Evolutionary conservation across 2,329 filamentous ascomycete species (phyloP).

Genomic region (Aspergillus sp.): DNA sequence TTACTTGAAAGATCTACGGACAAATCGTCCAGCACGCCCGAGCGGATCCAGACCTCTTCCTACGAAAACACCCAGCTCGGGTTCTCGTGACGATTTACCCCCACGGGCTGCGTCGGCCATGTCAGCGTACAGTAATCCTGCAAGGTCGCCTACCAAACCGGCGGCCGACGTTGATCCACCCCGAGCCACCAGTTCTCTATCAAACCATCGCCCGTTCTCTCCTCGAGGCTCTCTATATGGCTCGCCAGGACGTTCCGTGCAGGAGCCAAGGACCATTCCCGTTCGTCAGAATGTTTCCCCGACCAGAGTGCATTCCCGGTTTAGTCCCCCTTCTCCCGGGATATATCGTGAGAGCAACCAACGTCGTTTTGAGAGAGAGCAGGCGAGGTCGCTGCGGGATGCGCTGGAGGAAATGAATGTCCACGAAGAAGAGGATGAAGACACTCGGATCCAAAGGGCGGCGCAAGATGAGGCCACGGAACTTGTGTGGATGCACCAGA

Average conservation of each 20-base stretch:
- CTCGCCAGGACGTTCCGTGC: conserved; percentile 39
- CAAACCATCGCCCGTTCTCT: conserved; percentile 35
- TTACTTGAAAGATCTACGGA: conserved; percentile 61
- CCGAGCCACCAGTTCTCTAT: conserved; percentile 42
- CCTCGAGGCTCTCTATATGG: conserved; percentile 29
- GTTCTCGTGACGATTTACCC: conserved; percentile 31
- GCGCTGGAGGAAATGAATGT: conserved; percentile 61
- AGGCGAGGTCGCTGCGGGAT: conserved; percentile 55
- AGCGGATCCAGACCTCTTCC: conserved; percentile 62
- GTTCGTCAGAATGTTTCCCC: conserved; percentile 39
- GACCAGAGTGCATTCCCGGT: conserved; percentile 31
- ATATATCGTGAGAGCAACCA: conserved; percentile 56
- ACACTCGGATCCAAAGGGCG: conserved; percentile 53
- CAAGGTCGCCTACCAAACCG: conserved; percentile 17
- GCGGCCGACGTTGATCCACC: conserved; percentile 26
- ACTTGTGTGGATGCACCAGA: conserved; percentile 63
- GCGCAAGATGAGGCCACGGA: conserved; percentile 64
- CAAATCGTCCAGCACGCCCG: conserved; percentile 56
- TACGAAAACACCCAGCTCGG: conserved; percentile 41
- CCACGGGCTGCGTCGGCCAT: conserved; percentile 45
- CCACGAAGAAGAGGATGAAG: conserved; percentile 40
- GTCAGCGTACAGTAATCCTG: conserved; percentile 33
- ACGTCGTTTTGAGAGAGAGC: conserved; percentile 58
- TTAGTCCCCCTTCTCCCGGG: conserved; percentile 32
- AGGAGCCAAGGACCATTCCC: conserved; percentile 34